Conservation (phyloP, 2,329 filamentous ascomycete species). For the Aspergillus sp. region DNA sequence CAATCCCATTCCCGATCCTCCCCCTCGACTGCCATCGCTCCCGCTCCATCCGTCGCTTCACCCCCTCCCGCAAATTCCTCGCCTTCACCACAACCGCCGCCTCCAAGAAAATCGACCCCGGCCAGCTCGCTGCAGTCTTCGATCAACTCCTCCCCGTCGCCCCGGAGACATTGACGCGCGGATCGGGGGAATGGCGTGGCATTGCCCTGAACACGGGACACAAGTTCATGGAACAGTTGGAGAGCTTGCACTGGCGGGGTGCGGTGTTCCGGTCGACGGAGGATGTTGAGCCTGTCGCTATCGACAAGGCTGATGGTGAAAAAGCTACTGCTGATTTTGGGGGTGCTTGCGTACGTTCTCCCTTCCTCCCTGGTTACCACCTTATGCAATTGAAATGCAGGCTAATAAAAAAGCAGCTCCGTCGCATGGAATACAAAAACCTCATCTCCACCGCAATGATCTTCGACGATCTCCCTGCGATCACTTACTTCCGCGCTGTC, state of each 20-base stretch:
- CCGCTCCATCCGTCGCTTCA: conserved; percentile 1
- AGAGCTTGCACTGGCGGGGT: conserved; percentile 23
- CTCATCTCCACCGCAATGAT: conserved; percentile 23
- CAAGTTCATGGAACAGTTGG: conserved; percentile 14
- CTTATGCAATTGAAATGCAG: too few relatives aligned
- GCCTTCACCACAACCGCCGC: conserved; percentile 3
- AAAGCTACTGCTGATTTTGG: background rate
- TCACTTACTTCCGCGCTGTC: conserved; percentile 25
- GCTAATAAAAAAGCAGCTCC: background rate
- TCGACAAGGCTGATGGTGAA: conserved; percentile 1
- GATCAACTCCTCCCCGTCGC: conserved; percentile 13
- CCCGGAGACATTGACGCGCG: conserved; percentile 14
- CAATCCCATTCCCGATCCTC: conserved; percentile 10
- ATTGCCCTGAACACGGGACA: conserved; percentile 22
- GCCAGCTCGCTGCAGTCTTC: background rate
- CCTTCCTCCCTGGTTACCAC: too few relatives aligned
- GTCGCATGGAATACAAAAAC: conserved; percentile 3
- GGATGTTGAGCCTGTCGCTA: conserved; percentile 26
- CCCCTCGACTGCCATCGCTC: conserved; percentile 4
- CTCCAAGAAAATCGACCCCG: background rate
- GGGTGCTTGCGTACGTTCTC: background rate
- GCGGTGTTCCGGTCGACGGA: conserved; percentile 23
- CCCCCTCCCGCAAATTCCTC: conserved; percentile 7
- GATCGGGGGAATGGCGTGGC: conserved; percentile 21
- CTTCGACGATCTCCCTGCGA: conserved; percentile 24